These are phyloP conservation scores for Fusarium pininemorale DNA, from an alignment of 2,329 filamentous ascomycete species.

Conservation along the genomic window DNA sequence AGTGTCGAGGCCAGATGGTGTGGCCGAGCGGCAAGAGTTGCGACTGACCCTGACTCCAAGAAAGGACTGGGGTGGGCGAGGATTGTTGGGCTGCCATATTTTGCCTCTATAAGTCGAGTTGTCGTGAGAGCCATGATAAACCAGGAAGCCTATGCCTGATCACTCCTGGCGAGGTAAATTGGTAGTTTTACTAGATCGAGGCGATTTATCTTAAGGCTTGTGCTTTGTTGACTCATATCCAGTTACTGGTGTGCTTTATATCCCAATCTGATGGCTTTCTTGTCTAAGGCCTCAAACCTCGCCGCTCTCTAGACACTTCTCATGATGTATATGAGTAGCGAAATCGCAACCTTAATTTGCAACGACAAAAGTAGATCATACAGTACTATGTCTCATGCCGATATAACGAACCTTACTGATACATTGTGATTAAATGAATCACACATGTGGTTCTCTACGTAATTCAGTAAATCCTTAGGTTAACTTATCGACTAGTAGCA, in stretches of 20 bases:
- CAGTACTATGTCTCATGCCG: background rate
- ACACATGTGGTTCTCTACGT: background rate
- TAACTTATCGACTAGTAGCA: background rate
- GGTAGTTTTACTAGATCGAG: background rate
- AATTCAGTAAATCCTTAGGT: background rate
- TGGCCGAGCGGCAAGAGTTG: constrained; percentile 63
- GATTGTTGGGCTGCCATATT: constrained; percentile 89
- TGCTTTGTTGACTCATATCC: background rate
- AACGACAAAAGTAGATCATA: background rate
- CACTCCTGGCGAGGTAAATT: background rate
- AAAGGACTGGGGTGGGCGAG: constrained; percentile 88
- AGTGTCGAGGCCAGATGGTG: constrained; percentile 60
- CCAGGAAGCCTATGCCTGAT: background rate
- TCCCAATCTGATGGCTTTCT: background rate
- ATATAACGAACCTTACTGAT: background rate
- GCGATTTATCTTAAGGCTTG: background rate
- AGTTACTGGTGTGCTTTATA: background rate
- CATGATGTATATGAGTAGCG: background rate
- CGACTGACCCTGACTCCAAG: constrained; percentile 78
- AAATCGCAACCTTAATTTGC: background rate
- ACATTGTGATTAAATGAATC: background rate
- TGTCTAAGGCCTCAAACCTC: background rate
- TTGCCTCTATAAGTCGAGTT: constrained; percentile 69
- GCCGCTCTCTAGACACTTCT: background rate
- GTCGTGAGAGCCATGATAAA: background rate